Evolutionary conservation across 495 filamentous ascomycete genomes (phyloP).

Genomic region (Penicillium lagena): DNA sequence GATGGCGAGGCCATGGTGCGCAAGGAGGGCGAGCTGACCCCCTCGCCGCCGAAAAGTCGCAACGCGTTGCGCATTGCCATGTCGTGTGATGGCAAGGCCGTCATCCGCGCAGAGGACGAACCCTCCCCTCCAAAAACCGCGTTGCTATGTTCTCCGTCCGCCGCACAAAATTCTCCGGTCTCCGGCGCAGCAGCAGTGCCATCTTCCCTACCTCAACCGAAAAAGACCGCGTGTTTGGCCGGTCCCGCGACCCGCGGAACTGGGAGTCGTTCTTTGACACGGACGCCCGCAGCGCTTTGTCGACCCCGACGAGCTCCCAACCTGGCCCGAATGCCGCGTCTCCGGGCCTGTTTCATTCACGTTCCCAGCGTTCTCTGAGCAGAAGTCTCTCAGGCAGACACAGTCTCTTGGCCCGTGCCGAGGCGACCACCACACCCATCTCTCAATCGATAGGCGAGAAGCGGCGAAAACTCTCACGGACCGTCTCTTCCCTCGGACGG

Average conservation of each 20-base stretch:
- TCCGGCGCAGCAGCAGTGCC: conserved; percentile 59
- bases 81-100: conserved; percentile 46
- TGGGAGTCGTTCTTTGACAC: conserved; percentile 81
- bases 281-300: conserved; percentile 65
- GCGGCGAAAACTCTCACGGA: conserved; percentile 53
- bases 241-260: conserved; percentile 73
- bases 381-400: conserved; percentile 41
- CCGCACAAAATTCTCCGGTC: conserved; percentile 43
- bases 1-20: conserved; percentile 81
- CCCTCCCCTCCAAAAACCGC: conserved; percentile 45
- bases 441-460: conserved; percentile 48
- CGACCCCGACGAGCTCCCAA: conserved; percentile 62
- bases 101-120: conserved; percentile 40
- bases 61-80: conserved; percentile 40
- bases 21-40: conserved; percentile 53
- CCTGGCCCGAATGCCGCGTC: conserved; percentile 60
- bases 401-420: conserved; percentile 44
- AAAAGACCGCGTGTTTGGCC: conserved; percentile 47
- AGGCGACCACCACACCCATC: conserved; percentile 39
- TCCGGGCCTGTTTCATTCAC: conserved; percentile 65
- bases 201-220: conserved; percentile 36
- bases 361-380: conserved; percentile 42
- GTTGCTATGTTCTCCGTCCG: conserved; percentile 47
- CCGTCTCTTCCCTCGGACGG: conserved; percentile 60
- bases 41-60: conserved; percentile 62